A percentile compares a stretch with the other conserved stretches of the same genome.
Evolutionary conservation across 164 flowering plant species (phyloP).

Genomic region (Chimonanthus praecox): DNA sequence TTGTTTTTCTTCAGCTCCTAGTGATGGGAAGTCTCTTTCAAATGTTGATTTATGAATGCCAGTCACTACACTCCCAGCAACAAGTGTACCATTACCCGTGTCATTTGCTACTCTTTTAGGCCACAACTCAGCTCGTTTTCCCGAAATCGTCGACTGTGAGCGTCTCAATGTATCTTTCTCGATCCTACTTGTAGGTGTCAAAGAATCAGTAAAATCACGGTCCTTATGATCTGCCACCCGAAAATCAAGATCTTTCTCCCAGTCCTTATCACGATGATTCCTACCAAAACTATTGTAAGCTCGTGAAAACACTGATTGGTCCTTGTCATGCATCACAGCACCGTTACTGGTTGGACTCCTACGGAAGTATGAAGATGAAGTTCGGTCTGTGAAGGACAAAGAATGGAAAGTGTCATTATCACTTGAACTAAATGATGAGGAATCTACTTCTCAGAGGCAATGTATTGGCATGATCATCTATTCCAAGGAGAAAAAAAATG

Average conservation of each 20-base stretch:
- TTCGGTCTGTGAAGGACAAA: constrained; percentile 36
- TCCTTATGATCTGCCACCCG: constrained; percentile 21
- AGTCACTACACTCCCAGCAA: constrained; percentile 22
- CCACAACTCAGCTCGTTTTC: constrained; percentile 43
- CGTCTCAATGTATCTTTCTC: constrained; percentile 52
- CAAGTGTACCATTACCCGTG: constrained; percentile 23
- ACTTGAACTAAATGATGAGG: constrained; percentile 25
- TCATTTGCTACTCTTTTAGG: constrained; percentile 30
- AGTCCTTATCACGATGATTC: constrained; percentile 60
- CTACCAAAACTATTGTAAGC: constrained; percentile 72
- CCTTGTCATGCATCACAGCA: constrained; percentile 42
- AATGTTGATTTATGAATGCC: constrained; percentile 43
- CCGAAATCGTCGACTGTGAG: constrained; percentile 53
- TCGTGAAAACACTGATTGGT: constrained; percentile 7
- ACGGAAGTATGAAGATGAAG: constrained; percentile 48
- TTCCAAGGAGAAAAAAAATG: constrained; percentile 8
- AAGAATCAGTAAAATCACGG: constrained; percentile 37
- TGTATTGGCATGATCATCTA: constrained; percentile 37
- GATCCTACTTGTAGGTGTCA: constrained; percentile 29
- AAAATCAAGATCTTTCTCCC: constrained; percentile 35
- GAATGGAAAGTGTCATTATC: constrained; percentile 52
- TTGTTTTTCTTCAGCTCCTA: constrained; percentile 65
- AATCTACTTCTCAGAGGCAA: constrained; percentile 38
- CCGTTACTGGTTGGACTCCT: constrained; percentile 66
- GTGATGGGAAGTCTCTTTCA: constrained; percentile 62